Base-by-base conservation (phyloP, 352 stramenopile genomes). In the Pythium brachiatum region DNA sequence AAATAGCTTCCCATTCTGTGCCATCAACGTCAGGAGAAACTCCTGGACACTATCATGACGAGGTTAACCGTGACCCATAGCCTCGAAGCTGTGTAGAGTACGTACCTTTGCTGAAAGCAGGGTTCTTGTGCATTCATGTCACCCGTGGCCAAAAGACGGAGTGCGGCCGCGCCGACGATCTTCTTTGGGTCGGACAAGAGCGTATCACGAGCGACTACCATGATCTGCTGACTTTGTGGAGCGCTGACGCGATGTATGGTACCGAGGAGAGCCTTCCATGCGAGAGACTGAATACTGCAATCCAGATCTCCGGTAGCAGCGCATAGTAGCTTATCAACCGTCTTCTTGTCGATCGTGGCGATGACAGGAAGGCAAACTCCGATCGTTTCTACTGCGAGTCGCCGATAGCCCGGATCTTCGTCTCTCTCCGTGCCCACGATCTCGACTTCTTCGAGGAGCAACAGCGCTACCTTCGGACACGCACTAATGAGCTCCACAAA, bases 371-470 rank as follows among this genome's bases (percentile, higher is more conserved):
- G 16, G 41, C 53, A 31, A 12, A n/a, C 20, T 15, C 43, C 23
- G 1, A 68, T 7, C 7, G n/a, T 58, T 18, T 60, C 48, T 9
- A 60, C 20, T 23, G 20, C 48, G 47, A 69, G 57, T 15, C 62
- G 47, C 36, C 21, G 31, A 41, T 51, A 60, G 23, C 25, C 59
- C 1, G 20, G 23, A 15, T 64, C 38, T 13, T 63, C 62, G 5
- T 26, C 23, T 23, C 48, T 59, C 3, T 27, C 26, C 8, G 44
- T 39, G 25, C 47, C 56, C 8, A 69, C 29, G 12, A 11, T 26
- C 18, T 69, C 62, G 23, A 69, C 38, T 31, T 62, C 38, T 38
- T 69, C 50, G n/a, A 60, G 29, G 0, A 64, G 9, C 13, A 69
- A 16, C 46, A 54, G 27, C 21, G 62, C 62, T 18, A 64, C 3